Evolutionary conservation across 2,329 filamentous ascomycete genomes (phyloP).

Genomic region (Corynespora cassiicola): DNA sequence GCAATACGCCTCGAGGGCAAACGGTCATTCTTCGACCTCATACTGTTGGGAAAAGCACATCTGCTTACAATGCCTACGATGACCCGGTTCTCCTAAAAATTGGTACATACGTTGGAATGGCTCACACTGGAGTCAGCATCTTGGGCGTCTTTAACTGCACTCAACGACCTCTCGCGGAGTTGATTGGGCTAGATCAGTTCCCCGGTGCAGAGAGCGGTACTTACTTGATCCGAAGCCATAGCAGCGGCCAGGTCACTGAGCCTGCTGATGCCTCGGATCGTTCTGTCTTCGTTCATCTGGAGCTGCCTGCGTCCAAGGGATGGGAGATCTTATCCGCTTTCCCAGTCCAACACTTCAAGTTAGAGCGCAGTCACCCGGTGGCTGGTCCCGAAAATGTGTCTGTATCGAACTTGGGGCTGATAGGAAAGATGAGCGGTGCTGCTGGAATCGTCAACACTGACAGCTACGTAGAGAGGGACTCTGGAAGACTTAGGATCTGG

Average conservation of each 20-base stretch:
- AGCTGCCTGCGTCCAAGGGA: slow-evolving; percentile 67
- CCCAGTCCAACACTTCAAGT: slow-evolving; percentile 65
- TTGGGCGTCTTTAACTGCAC: slow-evolving; percentile 86
- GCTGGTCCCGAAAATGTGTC: slow-evolving; percentile 48
- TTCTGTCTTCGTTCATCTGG: slow-evolving; percentile 64
- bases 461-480: slow-evolving; percentile 61
- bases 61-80: slow-evolving; percentile 78
- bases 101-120: slow-evolving; percentile 75
- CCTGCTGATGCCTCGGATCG: slow-evolving; percentile 56
- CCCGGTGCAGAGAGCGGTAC: slow-evolving; percentile 67
- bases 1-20: slow-evolving; percentile 71
- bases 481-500: slow-evolving; percentile 69
- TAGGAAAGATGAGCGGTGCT: slow-evolving; percentile 89
- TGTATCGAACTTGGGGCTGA: slow-evolving; percentile 76
- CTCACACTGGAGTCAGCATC: slow-evolving; percentile 74
- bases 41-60: slow-evolving; percentile 72
- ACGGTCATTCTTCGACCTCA: slow-evolving; percentile 84
- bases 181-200: slow-evolving; percentile 75
- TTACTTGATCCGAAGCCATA: slow-evolving; percentile 79
- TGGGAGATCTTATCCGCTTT: slow-evolving; percentile 85
- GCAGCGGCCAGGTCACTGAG: slow-evolving; percentile 66
- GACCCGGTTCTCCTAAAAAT: slow-evolving; percentile 78
- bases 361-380: slow-evolving; percentile 47
- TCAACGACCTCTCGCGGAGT: slow-evolving; percentile 65
- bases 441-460: slow-evolving; percentile 74